Evolutionary conservation across 192 early-diverging fungal species (phyloP), one percentile per base, ranked within the genome.

Genomic region (Pilaira anomala): DNA sequence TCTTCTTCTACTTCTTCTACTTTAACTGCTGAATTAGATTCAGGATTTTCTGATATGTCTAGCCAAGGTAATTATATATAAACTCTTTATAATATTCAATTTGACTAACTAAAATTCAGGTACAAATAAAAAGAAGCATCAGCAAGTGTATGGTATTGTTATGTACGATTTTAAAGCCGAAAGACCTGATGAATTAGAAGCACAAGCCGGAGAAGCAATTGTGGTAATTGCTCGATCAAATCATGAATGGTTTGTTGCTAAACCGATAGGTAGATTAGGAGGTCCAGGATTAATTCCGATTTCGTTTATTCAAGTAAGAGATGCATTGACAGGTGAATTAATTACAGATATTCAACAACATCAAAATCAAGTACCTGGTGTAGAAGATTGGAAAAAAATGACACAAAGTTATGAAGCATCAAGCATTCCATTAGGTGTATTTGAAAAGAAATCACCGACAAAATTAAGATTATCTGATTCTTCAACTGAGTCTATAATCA

Each of bases 231-330:
- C 88, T 16, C 85, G 88, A 46, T 85, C 84, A 58, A 88, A 85
- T 48, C 78, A 80, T 19, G 88, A 90, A 71, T 90, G 88, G 88
- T 79, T 84, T 63, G 82, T 90, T 36, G 88, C 83, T 40, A 87
- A 84, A 76, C 84, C 82, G 25, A 79, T 82, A 33, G 72, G 69
- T 52, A 71, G 82, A 36, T 71, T 80, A 18, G 80, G 80, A 7
- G 80, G 78, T 7, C 83, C 88, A 29, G 88, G 86, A 13, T 72
- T 90, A 30, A 85, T 90, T 61, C 88, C 88, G 7, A 79, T 87
- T n/a, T 78, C 81, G n/a, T 90, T 83, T 80, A 73, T 90, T n/a
- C 77, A 88, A 67, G 74, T 88, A 66, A 77, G 76, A 41, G 87
- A 90, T 72, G 75, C 78, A 66, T 41, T 68, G 14, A 80, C 84